phyloP scores from a whole-genome alignment of 768 basidiomycete species.

The Suillus variegatus region DNA sequence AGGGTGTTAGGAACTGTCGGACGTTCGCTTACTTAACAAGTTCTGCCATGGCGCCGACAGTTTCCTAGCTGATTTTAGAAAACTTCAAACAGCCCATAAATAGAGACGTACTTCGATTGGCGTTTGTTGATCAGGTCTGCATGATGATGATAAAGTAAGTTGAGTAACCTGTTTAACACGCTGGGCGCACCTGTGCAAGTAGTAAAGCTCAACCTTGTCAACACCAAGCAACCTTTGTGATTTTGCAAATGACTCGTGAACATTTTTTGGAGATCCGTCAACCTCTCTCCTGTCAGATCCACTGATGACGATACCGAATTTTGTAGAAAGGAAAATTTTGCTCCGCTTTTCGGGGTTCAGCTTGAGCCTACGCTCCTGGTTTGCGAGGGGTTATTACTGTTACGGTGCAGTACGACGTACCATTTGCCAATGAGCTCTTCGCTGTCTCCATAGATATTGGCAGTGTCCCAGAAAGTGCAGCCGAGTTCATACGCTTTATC shows the following conservation, averaged over 20 bases:
- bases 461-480: constrained; percentile 50
- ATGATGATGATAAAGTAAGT: neutral
- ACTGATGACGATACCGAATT: constrained; percentile 44
- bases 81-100: neutral
- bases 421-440: constrained; percentile 50
- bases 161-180: too few relatives aligned
- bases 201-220: constrained; percentile 46
- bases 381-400: neutral
- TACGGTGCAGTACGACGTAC: constrained; percentile 20
- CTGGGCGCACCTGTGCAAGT: constrained; percentile 40
- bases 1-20: neutral
- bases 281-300: constrained; percentile 21
- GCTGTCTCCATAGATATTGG: constrained; percentile 42
- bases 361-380: constrained; percentile 38
- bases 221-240: constrained; percentile 46
- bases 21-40: constrained; percentile 45
- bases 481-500: constrained; percentile 43
- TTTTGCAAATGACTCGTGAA: constrained; percentile 35
- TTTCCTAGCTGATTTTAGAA: constrained; percentile 24
- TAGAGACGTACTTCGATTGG: constrained; percentile 45
- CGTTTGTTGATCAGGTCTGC: constrained; percentile 40
- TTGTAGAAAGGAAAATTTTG: constrained; percentile 64
- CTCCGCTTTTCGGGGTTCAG: constrained; percentile 43
- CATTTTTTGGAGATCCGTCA: constrained; percentile 43
- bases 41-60: constrained; percentile 51